phyloP scores from a whole-genome alignment of 345 rosid genomes.

The Syzygium grande region DNA sequence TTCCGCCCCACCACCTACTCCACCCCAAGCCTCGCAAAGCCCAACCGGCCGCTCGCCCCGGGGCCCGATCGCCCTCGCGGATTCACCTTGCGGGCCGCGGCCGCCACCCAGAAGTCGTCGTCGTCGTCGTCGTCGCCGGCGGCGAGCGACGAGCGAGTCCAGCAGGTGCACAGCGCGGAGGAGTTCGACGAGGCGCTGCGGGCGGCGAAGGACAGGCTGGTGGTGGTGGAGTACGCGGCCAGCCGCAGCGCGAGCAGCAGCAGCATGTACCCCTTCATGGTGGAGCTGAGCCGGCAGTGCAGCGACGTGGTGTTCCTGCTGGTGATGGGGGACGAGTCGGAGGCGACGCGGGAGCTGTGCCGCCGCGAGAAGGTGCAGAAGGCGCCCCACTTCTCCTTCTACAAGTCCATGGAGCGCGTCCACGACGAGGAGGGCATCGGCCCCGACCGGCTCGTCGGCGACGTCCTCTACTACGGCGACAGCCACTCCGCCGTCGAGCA shows the following conservation, averaged over 20 bases:
- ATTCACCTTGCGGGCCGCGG: constrained; percentile 27
- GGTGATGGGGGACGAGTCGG: constrained; percentile 85
- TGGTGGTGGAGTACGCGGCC: constrained; percentile 74
- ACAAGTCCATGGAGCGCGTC: constrained; percentile 76
- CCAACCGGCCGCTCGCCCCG: constrained; percentile 8
- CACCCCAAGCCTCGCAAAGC: neutral
- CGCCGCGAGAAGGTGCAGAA: constrained; percentile 61
- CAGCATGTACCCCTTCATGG: constrained; percentile 81
- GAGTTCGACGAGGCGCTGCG: constrained; percentile 71
- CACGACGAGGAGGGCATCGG: constrained; percentile 93
- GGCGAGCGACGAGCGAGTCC: constrained; percentile 47
- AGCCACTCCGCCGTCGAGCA: constrained; percentile 78
- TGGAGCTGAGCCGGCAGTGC: constrained; percentile 72
- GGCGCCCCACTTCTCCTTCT: constrained; percentile 89
- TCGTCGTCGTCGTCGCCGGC: constrained; percentile 21
- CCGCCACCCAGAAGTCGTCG: constrained; percentile 34
- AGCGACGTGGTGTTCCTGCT: constrained; percentile 74
- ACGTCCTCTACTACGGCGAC: constrained; percentile 93
- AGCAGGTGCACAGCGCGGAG: constrained; percentile 53
- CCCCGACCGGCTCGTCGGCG: constrained; percentile 74
- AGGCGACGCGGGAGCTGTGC: constrained; percentile 63
- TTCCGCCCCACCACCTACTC: neutral
- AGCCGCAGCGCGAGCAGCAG: constrained; percentile 41
- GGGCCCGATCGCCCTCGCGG: neutral
- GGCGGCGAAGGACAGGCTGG: constrained; percentile 57